Evolutionary conservation across 1,284 basidiomycete species (phyloP).

Genomic region (Malassezia restricta): DNA sequence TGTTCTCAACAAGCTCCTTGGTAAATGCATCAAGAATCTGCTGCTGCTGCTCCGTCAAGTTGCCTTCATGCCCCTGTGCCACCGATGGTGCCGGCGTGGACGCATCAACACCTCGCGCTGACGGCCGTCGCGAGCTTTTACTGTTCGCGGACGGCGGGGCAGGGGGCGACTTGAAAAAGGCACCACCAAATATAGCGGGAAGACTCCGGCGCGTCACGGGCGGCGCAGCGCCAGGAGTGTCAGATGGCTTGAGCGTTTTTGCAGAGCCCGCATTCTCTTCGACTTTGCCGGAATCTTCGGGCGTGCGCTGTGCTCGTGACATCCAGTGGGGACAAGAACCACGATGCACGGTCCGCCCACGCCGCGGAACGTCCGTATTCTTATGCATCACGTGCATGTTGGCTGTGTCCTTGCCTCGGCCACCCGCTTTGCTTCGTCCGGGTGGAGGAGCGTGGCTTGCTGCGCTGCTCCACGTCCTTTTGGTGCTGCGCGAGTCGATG

Average conservation of each 20-base stretch:
- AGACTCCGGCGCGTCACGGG: background rate
- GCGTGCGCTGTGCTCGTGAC: background rate
- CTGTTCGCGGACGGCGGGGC: background rate
- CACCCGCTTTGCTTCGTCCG: too few species aligned
- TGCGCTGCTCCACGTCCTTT: too few species aligned
- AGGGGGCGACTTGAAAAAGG: background rate
- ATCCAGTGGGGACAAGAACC: too few species aligned
- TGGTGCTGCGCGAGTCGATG: background rate
- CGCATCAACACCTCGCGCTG: background rate
- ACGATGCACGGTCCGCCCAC: too few species aligned
- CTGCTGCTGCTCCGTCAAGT: constrained; percentile 24
- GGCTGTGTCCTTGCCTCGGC: too few species aligned
- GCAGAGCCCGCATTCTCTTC: background rate
- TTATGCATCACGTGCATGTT: too few species aligned
- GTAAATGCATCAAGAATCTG: constrained; percentile 24
- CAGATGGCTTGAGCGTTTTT: too few species aligned
- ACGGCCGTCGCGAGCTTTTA: background rate
- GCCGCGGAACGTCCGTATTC: too few species aligned
- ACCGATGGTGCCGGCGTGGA: background rate
- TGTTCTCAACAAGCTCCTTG: constrained; percentile 15
- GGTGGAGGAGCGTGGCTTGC: too few species aligned
- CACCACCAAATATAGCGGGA: constrained; percentile 3
- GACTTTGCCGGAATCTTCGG: background rate
- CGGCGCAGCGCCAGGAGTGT: background rate
- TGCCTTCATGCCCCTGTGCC: constrained; percentile 27